Base-by-base conservation (phyloP, 1,139 yeast species). In the Nematodospora anomalae region DNA sequence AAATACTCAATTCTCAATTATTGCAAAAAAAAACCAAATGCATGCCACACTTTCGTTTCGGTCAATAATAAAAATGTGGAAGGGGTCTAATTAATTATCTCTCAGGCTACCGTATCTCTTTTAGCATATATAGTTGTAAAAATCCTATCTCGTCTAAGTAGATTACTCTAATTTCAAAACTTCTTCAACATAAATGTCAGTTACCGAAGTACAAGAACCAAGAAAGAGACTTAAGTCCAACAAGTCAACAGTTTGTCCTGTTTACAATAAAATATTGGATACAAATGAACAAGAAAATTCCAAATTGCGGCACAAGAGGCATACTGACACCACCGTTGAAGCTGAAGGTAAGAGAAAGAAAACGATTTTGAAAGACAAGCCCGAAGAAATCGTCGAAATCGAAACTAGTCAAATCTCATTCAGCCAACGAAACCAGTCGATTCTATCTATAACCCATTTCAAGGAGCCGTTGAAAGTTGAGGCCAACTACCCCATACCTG, bases 401-500 rank as follows among this genome's bases (percentile, higher is more conserved):
- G 28, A 29, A 22, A 21, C 32, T 14, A 13, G 36, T 4, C 36
- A 39, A 24, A 40, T 43, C 13, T 16, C 37, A 10, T 45, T 45
- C 22, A 28, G 18, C 9, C 14, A 38, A 25, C 27, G 42, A 25
- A 31, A 36, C 27, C 50, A 46, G 33, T 43, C 48, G 1, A 36
- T 46, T 2, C 26, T 46, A n/a, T 42, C 43, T 24, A 33, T 49
- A 4, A 43, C 44, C n/a, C 37, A 49, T 26, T 45, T 52, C 21
- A 33, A 50, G 22, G 41, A 51, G 28, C 58, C 58, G 6, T 41
- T 53, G 24, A 34, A 35, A 18, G 32, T 50, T 1, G 43, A 52
- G 32, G 32, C 36, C 3, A 36, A 40, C 21, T 42, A 42, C 30
- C 49, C 50, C 3, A 44, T 55, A 12, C 62, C 62, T 1, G 45